Base-by-base conservation (phyloP, 2,329 filamentous ascomycete genomes). In the Ophiostoma piceae region DNA sequence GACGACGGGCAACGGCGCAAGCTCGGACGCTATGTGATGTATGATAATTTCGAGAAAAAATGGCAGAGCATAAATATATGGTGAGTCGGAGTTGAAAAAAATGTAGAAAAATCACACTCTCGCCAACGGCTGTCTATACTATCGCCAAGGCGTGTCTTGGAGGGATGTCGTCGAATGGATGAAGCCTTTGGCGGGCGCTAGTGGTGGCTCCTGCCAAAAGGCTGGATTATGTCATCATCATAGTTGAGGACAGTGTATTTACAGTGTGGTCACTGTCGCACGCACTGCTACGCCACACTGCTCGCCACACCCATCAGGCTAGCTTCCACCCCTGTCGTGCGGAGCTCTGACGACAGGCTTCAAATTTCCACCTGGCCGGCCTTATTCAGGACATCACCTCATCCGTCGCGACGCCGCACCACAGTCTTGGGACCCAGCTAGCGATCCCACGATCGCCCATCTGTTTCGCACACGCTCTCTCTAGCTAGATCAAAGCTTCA, bases 291-390 rank as follows among this genome's bases (percentile, higher is more conserved):
- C 22, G 22, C 51, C n/a, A 22, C n/a, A 57, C n/a, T 22, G n/a
- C 8, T 26, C 57, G 57, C 57, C 57, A 62, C 57, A 62, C 22
- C 57, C 22, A 26, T 57, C 51, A 57, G 51, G 51, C 22, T 57
- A 57, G 51, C 51, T 57, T 7, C 26, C 26, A 57, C 57, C 57
- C 57, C 57, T 62, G 57, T 62, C 51, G 22, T 68, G 67, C 41
- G 64, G 62, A 67, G 68, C 68, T 65, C 19, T 66, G 64, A 69
- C 68, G 68, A 69, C 65, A 66, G 66, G 62, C 68, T 65, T 69
- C 68, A 69, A 69, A 69, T 69, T 69, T 69, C 68, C 68, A 65
- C 66, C 66, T 11, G n/a, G 43, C 68, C 66, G 64, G 57, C 51
- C 51, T 57, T 57, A 26, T 26, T 67, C 64, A 41, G 9, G 22